Percentiles rank a stretch among this genome's conserved stretches.
These are phyloP conservation scores for Pneumocystis oryctolagi DNA, from an alignment of 1,139 yeast genomes.

Conservation along the genomic window DNA sequence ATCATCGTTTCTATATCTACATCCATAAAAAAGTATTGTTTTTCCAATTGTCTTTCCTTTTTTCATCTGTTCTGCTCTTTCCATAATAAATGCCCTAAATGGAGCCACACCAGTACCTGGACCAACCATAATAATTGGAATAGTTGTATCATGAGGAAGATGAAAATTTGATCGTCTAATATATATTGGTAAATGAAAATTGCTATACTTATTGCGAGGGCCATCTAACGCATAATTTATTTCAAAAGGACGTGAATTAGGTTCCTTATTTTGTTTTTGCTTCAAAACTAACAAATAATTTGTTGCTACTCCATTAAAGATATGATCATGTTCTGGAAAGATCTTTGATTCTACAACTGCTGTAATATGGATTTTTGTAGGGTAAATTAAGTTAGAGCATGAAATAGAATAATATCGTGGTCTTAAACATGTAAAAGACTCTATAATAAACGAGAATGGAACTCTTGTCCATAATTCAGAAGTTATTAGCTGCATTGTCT, in stretches of 20 bases:
- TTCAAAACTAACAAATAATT: conserved; percentile 68
- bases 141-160: conserved; percentile 71
- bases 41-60: conserved; percentile 48
- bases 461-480: conserved; percentile 54
- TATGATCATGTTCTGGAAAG: conserved; percentile 30
- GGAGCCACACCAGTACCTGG: conserved; percentile 99
- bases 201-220: conserved; percentile 50
- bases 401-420: conserved; percentile 96
- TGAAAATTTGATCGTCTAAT: conserved; percentile 90
- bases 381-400: conserved; percentile 69
- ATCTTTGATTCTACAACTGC: conserved; percentile 89
- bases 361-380: conserved; percentile 50
- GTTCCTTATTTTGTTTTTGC: conserved; percentile 34
- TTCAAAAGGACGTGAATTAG: conserved; percentile 23
- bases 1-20: conserved; percentile 16
- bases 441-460: conserved; percentile 75
- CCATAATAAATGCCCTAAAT: conserved; percentile 84
- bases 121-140: conserved; percentile 84
- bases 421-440: conserved; percentile 63
- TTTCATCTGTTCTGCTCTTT: conserved; percentile 45
- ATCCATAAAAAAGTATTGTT: conserved; percentile 62
- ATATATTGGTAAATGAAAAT: conserved; percentile 65
- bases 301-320: conserved; percentile 76
- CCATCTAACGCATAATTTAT: conserved; percentile 62
- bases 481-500: conserved; percentile 51